A percentile compares a stretch with the other conserved stretches of the same genome.
Evolutionary conservation across 2,329 filamentous ascomycete genomes (phyloP).

Genomic region (Colletotrichum ledebouriae): DNA sequence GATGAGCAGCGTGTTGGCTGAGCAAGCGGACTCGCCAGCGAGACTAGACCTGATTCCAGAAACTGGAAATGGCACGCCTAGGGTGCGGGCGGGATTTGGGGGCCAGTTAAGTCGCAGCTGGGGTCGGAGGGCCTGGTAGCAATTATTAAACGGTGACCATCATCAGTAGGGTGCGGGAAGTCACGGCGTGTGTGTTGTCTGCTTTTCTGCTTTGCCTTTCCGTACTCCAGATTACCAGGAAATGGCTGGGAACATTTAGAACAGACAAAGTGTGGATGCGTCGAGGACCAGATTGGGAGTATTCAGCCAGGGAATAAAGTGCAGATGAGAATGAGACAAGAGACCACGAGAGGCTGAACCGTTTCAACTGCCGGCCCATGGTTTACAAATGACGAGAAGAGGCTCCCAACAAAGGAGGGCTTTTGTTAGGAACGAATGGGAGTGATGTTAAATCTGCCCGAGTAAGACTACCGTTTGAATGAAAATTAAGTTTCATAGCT

Average conservation of each 20-base stretch:
- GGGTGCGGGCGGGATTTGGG: constrained; percentile 11
- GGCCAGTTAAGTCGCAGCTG: constrained; percentile 11
- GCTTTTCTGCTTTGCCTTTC: background rate
- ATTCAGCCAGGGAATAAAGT: background rate
- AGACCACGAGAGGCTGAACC: background rate
- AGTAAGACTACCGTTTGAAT: background rate
- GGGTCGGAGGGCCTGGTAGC: constrained; percentile 7
- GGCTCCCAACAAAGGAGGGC: background rate
- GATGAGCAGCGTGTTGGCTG: constrained; percentile 9
- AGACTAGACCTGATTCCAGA: background rate
- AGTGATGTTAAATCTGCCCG: background rate
- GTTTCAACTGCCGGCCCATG: constrained; percentile 21
- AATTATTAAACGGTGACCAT: background rate
- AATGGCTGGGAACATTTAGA: background rate
- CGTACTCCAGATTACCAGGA: constrained; percentile 10
- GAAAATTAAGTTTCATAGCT: too few species aligned
- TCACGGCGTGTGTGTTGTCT: constrained; percentile 4
- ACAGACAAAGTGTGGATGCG: background rate
- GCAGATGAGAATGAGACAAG: background rate
- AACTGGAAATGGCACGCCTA: background rate
- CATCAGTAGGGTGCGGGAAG: constrained; percentile 8
- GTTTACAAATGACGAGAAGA: constrained; percentile 13
- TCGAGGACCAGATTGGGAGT: background rate
- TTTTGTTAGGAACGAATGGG: constrained; percentile 6
- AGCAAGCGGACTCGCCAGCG: too few species aligned